Percentiles rank a stretch among this genome's conserved stretches.
Evolutionary conservation across 768 basidiomycete species (phyloP).

Genomic region (Scleroderma bovista): DNA sequence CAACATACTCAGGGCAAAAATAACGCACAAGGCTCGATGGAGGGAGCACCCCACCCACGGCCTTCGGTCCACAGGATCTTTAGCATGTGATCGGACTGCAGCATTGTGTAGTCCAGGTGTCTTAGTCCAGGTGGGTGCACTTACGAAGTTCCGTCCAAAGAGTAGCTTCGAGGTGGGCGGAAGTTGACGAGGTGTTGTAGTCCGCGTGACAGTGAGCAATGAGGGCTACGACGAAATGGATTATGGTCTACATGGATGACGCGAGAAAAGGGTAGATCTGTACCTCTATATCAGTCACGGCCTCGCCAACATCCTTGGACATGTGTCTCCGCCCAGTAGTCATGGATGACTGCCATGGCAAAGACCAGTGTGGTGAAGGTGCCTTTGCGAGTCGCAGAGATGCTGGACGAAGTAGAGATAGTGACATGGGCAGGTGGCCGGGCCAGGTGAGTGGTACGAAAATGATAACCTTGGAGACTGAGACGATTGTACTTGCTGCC

Average conservation of each 20-base stretch:
- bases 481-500: no score
- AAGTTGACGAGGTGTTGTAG: constrained; percentile 47
- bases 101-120: constrained; percentile 1
- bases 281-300: constrained; percentile 48
- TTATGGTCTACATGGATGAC: not conserved
- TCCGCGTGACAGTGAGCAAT: constrained; percentile 44
- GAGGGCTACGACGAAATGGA: constrained; percentile 37
- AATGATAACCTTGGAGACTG: no score
- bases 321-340: constrained; percentile 5
- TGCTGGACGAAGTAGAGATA: constrained; percentile 7
- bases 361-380: not conserved
- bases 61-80: constrained; percentile 64
- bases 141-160: constrained; percentile 83
- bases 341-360: constrained; percentile 10
- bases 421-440: constrained; percentile 16
- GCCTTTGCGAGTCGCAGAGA: constrained; percentile 9
- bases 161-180: constrained; percentile 65
- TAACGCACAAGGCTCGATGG: constrained; percentile 76
- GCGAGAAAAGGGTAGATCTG: not conserved
- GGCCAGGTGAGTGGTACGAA: not conserved
- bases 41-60: constrained; percentile 77
- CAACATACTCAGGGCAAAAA: not conserved
- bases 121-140: constrained; percentile 18
- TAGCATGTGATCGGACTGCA: constrained; percentile 83
- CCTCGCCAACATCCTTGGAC: constrained; percentile 32